Evolutionary conservation across 495 filamentous ascomycete species (phyloP), one percentile per base, ranked within the genome.

Genomic region (Jackrogersella minutella): DNA sequence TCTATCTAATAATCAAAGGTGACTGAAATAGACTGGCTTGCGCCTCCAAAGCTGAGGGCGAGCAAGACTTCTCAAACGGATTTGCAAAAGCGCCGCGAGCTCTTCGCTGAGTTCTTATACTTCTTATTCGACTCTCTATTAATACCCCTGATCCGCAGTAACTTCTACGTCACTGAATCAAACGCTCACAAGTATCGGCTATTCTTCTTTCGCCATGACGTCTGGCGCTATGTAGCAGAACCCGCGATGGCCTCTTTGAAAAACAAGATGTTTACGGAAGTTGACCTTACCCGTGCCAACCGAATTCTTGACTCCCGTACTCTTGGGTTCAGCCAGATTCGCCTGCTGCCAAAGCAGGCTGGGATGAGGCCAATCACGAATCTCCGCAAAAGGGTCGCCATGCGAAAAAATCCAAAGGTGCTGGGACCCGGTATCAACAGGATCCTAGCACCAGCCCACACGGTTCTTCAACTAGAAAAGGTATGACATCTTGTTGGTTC

Each of bases 151-250:
- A 84, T 99, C 49, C 88, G 92, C 13, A 84, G 85, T 17, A 91
- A 95, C 70, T 99, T 99, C 66, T 92, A 99, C 68, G 91, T 97
- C 21, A 99, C 95, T 0, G 95, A 99, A 74, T 94, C 92, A 1
- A 91, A 87, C 65, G 78, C 82, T 5, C 88, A 97, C 69, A 84
- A 87, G 21, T 92, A 96, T 70, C 87, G 87, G 5, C 78, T 98
- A 0, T 97, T 97, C 76, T 99, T 91, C 78, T 98, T 97, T 68
- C 88, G 93, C 3, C 96, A 99, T 64, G 95, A 99, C 70, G 82
- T 93, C 34, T 99, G 95, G 95, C 84, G 86, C 58, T 82, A 81
- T 13, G 70, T 97, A 40, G 88, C 86, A 7, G 89, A 93, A 64
- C 88, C 92, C 11, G 86, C 90, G 0, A 77, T 97, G 72, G 77